Percentiles rank a stretch among this genome's conserved stretches.
phyloP scores from a whole-genome alignment of 2,329 filamentous ascomycete genomes.

The Huntiella abstrusa region DNA sequence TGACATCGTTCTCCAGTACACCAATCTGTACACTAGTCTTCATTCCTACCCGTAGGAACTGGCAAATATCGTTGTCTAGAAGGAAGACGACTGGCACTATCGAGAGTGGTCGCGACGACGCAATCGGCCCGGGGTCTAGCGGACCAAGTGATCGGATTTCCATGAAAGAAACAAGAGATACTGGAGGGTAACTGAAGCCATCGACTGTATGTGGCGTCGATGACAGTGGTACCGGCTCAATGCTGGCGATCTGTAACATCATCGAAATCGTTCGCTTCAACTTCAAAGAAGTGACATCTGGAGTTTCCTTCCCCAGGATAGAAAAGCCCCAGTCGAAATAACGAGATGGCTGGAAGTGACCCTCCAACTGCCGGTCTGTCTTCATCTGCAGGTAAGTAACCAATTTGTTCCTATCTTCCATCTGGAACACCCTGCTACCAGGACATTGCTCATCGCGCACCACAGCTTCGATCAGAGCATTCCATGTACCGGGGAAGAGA shows the following conservation, averaged over 20 bases:
- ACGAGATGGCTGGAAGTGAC: background rate
- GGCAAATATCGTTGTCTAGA: slow-evolving; percentile 40
- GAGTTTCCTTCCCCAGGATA: too few relatives aligned
- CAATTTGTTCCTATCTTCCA: too few relatives aligned
- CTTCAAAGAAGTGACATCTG: too few relatives aligned
- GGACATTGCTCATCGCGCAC: background rate
- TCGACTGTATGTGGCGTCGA: background rate
- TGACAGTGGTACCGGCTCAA: background rate
- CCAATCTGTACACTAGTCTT: slow-evolving; percentile 38
- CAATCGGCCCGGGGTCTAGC: slow-evolving; percentile 20
- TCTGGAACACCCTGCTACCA: too few relatives aligned
- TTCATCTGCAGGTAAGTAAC: too few relatives aligned
- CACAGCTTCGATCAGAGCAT: slow-evolving; percentile 39
- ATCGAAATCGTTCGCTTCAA: background rate
- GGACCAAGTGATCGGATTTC: slow-evolving; percentile 29
- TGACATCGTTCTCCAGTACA: slow-evolving; percentile 40
- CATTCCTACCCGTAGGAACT: slow-evolving; percentile 42
- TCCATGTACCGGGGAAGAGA: slow-evolving; percentile 59
- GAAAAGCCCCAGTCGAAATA: too few relatives aligned
- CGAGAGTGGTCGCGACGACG: background rate
- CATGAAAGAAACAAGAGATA: slow-evolving; percentile 2
- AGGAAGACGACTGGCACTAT: slow-evolving; percentile 30
- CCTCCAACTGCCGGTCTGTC: too few relatives aligned
- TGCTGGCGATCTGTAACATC: slow-evolving; percentile 1
- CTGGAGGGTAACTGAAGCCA: background rate